Base-by-base conservation (phyloP, 2,329 filamentous ascomycete genomes). In the Sarocladium oryzae region DNA sequence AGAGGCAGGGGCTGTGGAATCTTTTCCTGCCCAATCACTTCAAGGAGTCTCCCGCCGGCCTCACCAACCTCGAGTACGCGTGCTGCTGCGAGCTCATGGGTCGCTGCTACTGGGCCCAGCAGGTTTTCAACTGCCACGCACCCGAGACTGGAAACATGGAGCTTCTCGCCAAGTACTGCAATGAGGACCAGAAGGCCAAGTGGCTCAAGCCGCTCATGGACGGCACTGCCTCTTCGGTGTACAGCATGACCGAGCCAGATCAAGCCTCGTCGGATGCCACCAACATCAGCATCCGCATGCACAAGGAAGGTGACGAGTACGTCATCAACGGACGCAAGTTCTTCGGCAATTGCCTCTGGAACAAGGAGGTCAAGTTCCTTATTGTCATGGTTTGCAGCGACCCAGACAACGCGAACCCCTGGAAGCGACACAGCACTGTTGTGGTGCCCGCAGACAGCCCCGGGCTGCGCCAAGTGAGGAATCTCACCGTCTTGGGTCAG, bases 61-160 rank as follows among this genome's bases (percentile, higher is more conserved):
- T 89, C 71, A 88, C 82, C 53, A 96, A 96, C 68, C 75, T 96
- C 51, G 90, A 96, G 69, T 96, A 96, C 65, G 91, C 89, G 9
- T 74, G 96, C 61, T 95, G 95, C 88, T 90, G 90, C 21, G 91
- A 96, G 72, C 85, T 88, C 69, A 73, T 96, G 63, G 91, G 90
- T 56, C 89, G 87, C 73, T 92, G 86, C 60, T 77, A 80, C 63
- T 75, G 82, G 57, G 90, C 88, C 9, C 85, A 84, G 9, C 85
- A 90, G 73, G 87, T 88, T 26, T 84, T 84, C 64, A 95, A 95
- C 69, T 92, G 88, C 68, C 79, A 88, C 43, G 89, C 89, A 4
- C 89, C 89, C 2, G 89, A 95, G 69, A 93, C 89, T 2, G 89
- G 89, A 36, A 95, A 95, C 68, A 93, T 93, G 86, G 89, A 95